These are phyloP conservation scores for Russula griseocarnosa DNA, from an alignment of 768 basidiomycete species.

Conservation along the genomic window DNA sequence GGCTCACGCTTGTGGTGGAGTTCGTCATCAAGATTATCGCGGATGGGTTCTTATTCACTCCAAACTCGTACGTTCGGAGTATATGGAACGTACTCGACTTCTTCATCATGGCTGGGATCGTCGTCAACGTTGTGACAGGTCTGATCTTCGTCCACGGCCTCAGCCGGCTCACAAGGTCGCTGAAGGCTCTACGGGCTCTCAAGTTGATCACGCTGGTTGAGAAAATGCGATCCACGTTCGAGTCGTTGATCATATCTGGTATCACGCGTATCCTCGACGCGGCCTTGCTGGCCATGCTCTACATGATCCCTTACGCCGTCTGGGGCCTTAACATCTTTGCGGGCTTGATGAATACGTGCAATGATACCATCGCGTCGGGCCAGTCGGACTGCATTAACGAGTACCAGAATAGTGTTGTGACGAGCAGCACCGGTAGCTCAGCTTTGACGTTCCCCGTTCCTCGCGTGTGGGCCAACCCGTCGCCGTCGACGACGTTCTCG, in stretches of 20 bases:
- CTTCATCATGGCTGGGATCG: constrained; percentile 70
- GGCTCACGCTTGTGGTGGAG: constrained; percentile 68
- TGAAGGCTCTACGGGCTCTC: constrained; percentile 86
- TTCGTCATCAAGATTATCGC: constrained; percentile 88
- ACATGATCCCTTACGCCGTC: constrained; percentile 88
- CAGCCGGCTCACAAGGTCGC: constrained; percentile 73
- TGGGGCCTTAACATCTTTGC: constrained; percentile 94
- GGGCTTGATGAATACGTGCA: constrained; percentile 80
- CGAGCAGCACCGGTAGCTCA: constrained; percentile 35
- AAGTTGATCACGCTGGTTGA: constrained; percentile 87
- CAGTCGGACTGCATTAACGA: constrained; percentile 69
- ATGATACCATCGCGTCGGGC: constrained; percentile 56
- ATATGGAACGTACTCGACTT: constrained; percentile 94
- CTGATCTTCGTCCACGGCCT: constrained; percentile 74
- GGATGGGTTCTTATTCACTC: constrained; percentile 87
- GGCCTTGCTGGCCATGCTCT: constrained; percentile 81
- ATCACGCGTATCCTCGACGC: constrained; percentile 83
- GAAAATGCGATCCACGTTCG: constrained; percentile 81
- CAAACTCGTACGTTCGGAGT: constrained; percentile 86
- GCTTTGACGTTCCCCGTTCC: constrained; percentile 72
- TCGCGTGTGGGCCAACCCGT: constrained; percentile 85
- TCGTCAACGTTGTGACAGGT: constrained; percentile 68
- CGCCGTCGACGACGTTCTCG: constrained; percentile 76
- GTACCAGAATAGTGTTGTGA: constrained; percentile 57
- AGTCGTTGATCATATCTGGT: constrained; percentile 82